Percentiles rank a stretch among this genome's conserved stretches.
phyloP scores from a whole-genome alignment of 1,139 yeast genomes.

The Sugiyamaella sp. region DNA sequence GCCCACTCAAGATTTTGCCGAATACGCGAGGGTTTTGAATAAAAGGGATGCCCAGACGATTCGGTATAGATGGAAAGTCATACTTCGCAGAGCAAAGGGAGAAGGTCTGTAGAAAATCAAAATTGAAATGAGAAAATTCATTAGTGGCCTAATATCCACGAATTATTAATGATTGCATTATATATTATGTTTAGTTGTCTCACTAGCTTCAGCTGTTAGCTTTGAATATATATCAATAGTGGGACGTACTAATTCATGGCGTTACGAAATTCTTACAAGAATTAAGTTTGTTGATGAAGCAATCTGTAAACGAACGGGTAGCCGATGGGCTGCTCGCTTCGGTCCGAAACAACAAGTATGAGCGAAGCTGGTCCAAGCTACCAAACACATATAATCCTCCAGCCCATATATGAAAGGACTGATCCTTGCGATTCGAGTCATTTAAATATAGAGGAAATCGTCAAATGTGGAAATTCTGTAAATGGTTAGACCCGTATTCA shows the following conservation, averaged over 20 bases:
- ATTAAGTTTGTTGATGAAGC: no score
- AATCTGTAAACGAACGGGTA: no score
- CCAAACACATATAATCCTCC: no score
- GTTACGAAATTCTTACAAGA: background rate
- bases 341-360: background rate
- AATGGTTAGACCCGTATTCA: no score
- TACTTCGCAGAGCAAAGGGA: constrained; percentile 40
- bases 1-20: constrained; percentile 42
- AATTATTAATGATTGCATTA: constrained; percentile 17
- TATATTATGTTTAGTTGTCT: constrained; percentile 8
- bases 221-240: background rate
- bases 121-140: background rate
- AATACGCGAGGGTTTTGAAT: constrained; percentile 40
- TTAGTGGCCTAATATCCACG: constrained; percentile 2
- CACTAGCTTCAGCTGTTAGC: background rate
- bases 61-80: constrained; percentile 43
- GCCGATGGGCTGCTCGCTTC: no score
- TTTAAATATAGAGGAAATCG: no score
- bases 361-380: no score
- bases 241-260: constrained; percentile 12
- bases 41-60: constrained; percentile 44
- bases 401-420: no score
- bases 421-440: no score
- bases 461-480: no score
- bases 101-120: constrained; percentile 25